Conservation (phyloP, 2,329 filamentous ascomycete species). For the Stagonosporopsis tanaceti region DNA sequence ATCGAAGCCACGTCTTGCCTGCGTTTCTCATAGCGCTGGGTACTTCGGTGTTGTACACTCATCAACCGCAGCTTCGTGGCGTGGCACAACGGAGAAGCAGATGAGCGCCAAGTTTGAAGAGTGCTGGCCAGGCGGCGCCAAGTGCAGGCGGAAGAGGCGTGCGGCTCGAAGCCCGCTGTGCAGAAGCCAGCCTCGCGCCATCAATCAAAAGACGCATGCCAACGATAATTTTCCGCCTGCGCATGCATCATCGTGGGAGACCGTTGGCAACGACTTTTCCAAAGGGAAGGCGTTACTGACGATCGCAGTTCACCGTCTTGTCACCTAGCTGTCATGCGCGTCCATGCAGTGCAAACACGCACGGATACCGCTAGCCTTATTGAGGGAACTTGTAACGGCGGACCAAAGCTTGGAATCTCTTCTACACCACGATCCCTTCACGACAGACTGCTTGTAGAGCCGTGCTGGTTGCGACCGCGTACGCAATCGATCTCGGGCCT, state of each 20-base stretch:
- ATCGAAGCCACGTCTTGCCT: conserved; percentile 16
- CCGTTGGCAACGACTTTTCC: conserved; percentile 2
- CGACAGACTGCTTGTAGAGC: conserved; percentile 5
- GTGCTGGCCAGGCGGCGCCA: conserved; percentile 7
- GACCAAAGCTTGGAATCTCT: conserved; percentile 1
- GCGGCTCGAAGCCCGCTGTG: conserved; percentile 14
- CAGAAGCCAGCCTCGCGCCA: conserved; percentile 8
- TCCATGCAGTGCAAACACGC: background rate
- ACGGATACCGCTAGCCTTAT: background rate
- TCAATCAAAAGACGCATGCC: conserved; percentile 1
- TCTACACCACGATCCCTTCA: conserved; percentile 5
- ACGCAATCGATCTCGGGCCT: background rate
- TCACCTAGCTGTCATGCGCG: background rate
- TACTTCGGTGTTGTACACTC: background rate
- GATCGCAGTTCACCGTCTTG: conserved; percentile 7
- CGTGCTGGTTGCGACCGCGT: conserved; percentile 2
- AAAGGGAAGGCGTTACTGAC: conserved; percentile 1
- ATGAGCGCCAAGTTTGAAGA: conserved; percentile 9
- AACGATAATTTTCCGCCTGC: conserved; percentile 15
- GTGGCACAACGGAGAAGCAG: conserved; percentile 7
- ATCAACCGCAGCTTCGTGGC: conserved; percentile 2
- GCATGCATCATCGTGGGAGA: conserved; percentile 9
- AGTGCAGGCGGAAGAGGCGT: conserved; percentile 15
- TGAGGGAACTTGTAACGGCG: conserved; percentile 5
- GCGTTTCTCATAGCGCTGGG: conserved; percentile 18